Base-by-base conservation (phyloP, 305 asterid species). In the Lippia alba region DNA sequence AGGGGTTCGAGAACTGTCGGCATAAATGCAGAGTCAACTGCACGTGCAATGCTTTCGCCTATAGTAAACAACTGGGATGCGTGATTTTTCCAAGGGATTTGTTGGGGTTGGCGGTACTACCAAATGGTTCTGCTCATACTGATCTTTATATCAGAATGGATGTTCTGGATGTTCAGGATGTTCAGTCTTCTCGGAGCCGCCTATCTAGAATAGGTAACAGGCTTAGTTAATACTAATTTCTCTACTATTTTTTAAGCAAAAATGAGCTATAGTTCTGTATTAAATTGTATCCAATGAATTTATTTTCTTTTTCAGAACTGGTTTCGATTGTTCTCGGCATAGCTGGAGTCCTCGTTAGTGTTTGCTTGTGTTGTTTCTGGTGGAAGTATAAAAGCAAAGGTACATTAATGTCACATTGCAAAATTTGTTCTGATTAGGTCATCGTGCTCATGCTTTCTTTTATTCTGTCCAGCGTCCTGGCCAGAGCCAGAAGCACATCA, bases 1-100 rank as follows among this genome's bases (percentile, higher is more conserved):
- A 24, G 30, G 30, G 64, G 11, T 4, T 72, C 17, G 58, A 19
- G 4, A 60, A 6, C 39, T 76, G 81, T 14, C 33, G 69, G 24
- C n/a, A 8, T 17, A 65, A 20, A 8, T 76, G 84, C 67, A 6
- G 16, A 1, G 54, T 4, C 9, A 64, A 73, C 44, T 80, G 81
- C 65, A 64, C 81, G 0, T 79, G 80, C 62, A 41, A 40, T 33
- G 84, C 68, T 59, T 80, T 54, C n/a, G 48, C 64, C 10, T 45
- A 39, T 15, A 48, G 20, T 40, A 8, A 15, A 0, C 33, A 20
- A 18, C 69, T 68, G 15, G 20, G 40, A 3, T 80, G 81, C 44
- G 59, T 69, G 10, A 40, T 72, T 3, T 80, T 65, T 73, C 24
- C 11, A 7, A 66, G 17, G 51, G 58, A 69, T n/a, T 5, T 80